Evolutionary conservation across 768 basidiomycete species (phyloP), one percentile per base, ranked within the genome.

Genomic region (Neoboletus magnificus): DNA sequence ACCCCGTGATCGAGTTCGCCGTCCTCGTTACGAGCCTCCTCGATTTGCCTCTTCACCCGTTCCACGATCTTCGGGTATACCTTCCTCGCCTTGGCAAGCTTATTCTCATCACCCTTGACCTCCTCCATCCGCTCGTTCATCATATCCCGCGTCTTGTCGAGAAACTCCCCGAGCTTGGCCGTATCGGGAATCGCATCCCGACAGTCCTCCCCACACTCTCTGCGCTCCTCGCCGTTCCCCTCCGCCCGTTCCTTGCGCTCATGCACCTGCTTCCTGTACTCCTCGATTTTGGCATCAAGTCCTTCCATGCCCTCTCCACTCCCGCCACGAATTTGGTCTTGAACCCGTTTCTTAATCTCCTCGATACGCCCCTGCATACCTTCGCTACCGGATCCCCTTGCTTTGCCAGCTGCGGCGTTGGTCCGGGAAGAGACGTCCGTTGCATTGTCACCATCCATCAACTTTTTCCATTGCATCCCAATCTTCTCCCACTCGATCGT

Each of bases 401-500:
- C 35, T 23, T 32, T 20, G 13, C 36, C 30, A 18, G 20, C 22
- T 2, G 20, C 23, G 6, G 43, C 32, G 16, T 33, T 22, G 37
- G 20, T 42, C 22, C 3, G 13, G n/a, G 43, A 20, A 27, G 39
- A 54, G 43, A n/a, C 11, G 18, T 29, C 51, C 8, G 22, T 18
- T 5, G 32, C 16, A 16, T 49, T 23, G 27, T 41, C 50, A 1
- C 44, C 51, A 0, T 57, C 50, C 59, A 64, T 48, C 4, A 57
- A 47, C 13, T n/a, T 45, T 56, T 50, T 60, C 69, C 69, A 62
- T n/a, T 54, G 54, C n/a, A 5, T 11, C 15, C 70, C 59, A 6
- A 68, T 52, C 37, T 49, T 62, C 16, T 39, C 48, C 66, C 66
- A 60, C 33, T 63, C 66, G n/a, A 52, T 42, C 39, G 42, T 61